phyloP scores from a whole-genome alignment of 768 basidiomycete genomes.

The Tephrocybe sp. region DNA sequence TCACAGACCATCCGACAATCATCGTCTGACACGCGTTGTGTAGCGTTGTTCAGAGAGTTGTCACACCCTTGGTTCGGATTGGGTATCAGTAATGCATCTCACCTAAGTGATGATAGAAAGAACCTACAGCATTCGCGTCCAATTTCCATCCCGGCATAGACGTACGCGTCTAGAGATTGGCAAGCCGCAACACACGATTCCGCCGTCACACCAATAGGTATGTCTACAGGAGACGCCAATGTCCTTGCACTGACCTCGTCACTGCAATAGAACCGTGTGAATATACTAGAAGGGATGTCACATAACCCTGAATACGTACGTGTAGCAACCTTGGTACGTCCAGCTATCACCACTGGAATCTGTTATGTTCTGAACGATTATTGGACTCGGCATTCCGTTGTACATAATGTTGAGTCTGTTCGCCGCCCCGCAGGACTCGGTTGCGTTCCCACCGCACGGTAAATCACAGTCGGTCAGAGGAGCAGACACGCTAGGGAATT shows the following conservation, averaged over 20 bases:
- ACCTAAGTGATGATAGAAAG: background rate
- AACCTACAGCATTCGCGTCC: conserved; percentile 50
- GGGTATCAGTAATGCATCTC: background rate
- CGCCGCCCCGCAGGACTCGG: conserved; percentile 56
- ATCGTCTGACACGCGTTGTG: conserved; percentile 36
- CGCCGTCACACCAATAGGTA: conserved; percentile 45
- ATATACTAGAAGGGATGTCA: background rate
- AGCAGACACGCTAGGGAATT: conserved; percentile 45
- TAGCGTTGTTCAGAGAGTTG: conserved; percentile 30
- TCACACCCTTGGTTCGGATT: conserved; percentile 39
- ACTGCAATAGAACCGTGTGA: conserved; percentile 19
- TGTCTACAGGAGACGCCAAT: conserved; percentile 32
- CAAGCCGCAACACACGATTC: conserved; percentile 52
- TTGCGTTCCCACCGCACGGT: conserved; percentile 53
- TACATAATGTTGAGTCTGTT: conserved; percentile 53
- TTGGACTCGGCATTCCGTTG: conserved; percentile 50
- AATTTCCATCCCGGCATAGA: conserved; percentile 45
- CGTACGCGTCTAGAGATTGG: conserved; percentile 36
- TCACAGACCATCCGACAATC: conserved; percentile 45
- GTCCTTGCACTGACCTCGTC: conserved; percentile 35
- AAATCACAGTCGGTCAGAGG: conserved; percentile 49
- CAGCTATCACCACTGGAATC: conserved; percentile 33
- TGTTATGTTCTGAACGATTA: conserved; percentile 47
- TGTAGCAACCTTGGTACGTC: conserved; percentile 66
- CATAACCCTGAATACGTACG: conserved; percentile 32